Conservation (phyloP, 257 asterid genomes). For the Scutellaria baicalensis region DNA sequence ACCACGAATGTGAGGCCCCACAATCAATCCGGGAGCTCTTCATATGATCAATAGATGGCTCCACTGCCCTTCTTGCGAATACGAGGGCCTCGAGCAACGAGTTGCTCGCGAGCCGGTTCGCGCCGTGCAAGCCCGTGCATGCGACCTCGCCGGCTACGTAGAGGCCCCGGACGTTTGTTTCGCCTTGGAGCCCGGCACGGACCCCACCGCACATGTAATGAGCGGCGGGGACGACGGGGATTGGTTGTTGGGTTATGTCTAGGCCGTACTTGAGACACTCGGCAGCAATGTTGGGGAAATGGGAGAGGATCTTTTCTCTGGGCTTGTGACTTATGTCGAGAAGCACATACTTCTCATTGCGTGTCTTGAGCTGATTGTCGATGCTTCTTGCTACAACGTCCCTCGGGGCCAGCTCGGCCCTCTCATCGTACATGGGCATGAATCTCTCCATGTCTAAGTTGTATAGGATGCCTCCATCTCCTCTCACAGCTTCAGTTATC, state of each 20-base stretch:
- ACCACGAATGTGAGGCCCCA: conserved; percentile 48
- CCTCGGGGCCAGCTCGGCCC: conserved; percentile 97
- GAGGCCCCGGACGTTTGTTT: conserved; percentile 78
- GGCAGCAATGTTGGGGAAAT: conserved; percentile 91
- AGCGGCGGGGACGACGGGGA: conserved; percentile 97
- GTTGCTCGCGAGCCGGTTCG: conserved; percentile 93
- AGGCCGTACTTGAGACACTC: conserved; percentile 84
- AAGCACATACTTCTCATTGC: conserved; percentile 73
- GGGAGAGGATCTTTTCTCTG: conserved; percentile 57
- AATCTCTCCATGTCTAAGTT: conserved; percentile 73
- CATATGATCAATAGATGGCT: conserved; percentile 74
- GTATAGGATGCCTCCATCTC: conserved; percentile 94
- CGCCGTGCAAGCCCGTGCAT: conserved; percentile 94
- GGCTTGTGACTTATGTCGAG: conserved; percentile 89
- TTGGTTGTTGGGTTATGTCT: conserved; percentile 82
- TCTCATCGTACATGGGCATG: conserved; percentile 74
- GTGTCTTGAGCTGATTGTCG: conserved; percentile 90
- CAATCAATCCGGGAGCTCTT: conserved; percentile 23
- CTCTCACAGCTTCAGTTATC: conserved; percentile 94
- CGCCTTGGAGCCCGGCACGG: conserved; percentile 93
- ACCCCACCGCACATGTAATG: conserved; percentile 99
- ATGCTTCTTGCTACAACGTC: conserved; percentile 97
- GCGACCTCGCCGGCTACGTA: conserved; percentile 98
- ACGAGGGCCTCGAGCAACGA: conserved; percentile 92
- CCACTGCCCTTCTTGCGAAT: conserved; percentile 87